Percentiles rank a stretch among this genome's conserved stretches.
Conservation (phyloP, 805 yeast genomes). For the Saccharomycopsis olivae region DNA sequence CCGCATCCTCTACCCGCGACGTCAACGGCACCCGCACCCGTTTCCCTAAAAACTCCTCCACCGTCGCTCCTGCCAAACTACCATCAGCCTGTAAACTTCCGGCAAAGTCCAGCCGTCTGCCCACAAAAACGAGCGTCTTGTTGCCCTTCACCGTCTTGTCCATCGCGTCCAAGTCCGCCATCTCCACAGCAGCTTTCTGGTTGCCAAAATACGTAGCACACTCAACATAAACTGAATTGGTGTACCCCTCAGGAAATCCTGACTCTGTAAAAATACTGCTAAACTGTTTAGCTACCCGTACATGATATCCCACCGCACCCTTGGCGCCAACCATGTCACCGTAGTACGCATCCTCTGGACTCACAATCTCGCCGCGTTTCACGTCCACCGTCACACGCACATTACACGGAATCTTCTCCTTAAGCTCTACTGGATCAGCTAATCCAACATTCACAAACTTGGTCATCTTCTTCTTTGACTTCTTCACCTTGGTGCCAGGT, state of each 20-base stretch:
- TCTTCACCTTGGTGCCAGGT: constrained; percentile 23
- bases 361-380: constrained; percentile 48
- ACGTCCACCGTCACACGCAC: constrained; percentile 76
- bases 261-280: constrained; percentile 63
- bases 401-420: constrained; percentile 59
- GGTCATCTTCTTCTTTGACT: constrained; percentile 44
- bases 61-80: constrained; percentile 40
- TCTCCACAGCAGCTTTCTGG: constrained; percentile 21
- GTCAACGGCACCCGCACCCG: no score
- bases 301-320: constrained; percentile 61
- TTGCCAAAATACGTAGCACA: constrained; percentile 53
- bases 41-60: no score
- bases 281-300: constrained; percentile 53
- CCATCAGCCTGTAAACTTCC: constrained; percentile 42
- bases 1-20: no score
- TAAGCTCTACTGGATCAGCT: constrained; percentile 45
- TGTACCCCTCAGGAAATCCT: constrained; percentile 55
- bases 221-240: constrained; percentile 52
- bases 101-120: constrained; percentile 50
- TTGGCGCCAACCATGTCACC: constrained; percentile 45
- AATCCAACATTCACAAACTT: constrained; percentile 72
- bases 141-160: constrained; percentile 19
- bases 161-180: constrained; percentile 22
- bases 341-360: constrained; percentile 58
- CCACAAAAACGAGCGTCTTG: constrained; percentile 43